Conservation (phyloP, 176 grass and related monocot species). For the Dendrocalamus sinicus region DNA sequence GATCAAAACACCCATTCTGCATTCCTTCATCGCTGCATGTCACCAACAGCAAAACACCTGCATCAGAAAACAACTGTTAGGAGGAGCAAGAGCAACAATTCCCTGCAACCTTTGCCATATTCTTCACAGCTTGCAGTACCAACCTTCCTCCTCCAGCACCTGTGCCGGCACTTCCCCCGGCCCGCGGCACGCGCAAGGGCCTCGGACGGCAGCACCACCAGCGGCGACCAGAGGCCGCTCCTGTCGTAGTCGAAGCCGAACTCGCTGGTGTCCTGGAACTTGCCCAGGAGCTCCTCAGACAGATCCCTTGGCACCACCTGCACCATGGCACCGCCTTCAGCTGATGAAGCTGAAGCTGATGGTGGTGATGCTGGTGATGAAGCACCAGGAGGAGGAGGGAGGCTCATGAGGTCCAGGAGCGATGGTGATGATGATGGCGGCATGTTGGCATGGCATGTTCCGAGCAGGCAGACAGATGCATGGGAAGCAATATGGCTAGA, state of each 20-base stretch:
- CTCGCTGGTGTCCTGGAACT: conserved; percentile 76
- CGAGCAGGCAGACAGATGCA: conserved; percentile 44
- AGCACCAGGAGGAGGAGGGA: not conserved
- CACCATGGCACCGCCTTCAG: conserved; percentile 17
- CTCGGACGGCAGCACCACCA: conserved; percentile 55
- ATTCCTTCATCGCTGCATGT: not conserved
- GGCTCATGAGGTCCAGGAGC: conserved; percentile 55
- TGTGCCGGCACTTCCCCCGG: not conserved
- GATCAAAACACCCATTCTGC: not conserved
- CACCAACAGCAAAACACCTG: conserved; percentile 63
- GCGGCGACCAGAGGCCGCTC: conserved; percentile 90
- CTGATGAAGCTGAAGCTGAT: not conserved
- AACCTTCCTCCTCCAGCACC: conserved; percentile 54
- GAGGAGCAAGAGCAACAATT: not conserved
- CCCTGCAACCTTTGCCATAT: not conserved
- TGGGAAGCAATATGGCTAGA: not conserved
- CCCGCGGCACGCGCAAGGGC: conserved; percentile 3
- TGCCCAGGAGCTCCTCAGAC: conserved; percentile 66
- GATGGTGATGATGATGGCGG: conserved; percentile 19
- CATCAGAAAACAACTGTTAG: conserved; percentile 14
- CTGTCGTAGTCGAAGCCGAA: conserved; percentile 80
- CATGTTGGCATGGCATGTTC: not conserved
- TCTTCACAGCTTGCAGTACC: not conserved
- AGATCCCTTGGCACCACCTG: conserved; percentile 74
- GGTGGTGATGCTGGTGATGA: not conserved